Evolutionary conservation across 1,139 yeast species (phyloP), one percentile per base, ranked within the genome.

Genomic region (Lodderomyces theae): DNA sequence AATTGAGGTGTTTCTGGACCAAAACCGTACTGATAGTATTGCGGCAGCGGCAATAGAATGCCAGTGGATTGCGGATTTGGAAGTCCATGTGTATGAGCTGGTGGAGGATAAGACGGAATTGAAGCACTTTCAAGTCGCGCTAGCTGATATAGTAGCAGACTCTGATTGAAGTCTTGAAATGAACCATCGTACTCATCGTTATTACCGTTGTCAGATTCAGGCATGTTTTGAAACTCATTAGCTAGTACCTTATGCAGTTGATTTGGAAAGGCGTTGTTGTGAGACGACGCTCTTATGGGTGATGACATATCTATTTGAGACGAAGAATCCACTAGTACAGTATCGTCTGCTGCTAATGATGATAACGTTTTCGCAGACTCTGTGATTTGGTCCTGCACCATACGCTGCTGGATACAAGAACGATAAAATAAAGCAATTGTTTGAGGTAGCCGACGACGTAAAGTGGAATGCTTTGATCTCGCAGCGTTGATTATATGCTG

Each of bases 291-390:
- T 15, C 31, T 31, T 3, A 21, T 9, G 3, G 34, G 34, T 11
- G 34, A 31, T 12, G 34, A 19, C 15, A 31, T n/a, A 9, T 31
- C 23, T 24, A 31, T 18, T 31, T 18, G 24, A 9, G 23, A 12
- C 15, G 31, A 28, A 12, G 34, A 31, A 6, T 31, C 34, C 34
- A 31, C 23, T 18, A 15, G 34, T 31, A 31, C 19, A 11, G 34
- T 31, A 31, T 31, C 34, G 34, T 31, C 34, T 5, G 34, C 34
- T n/a, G 23, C 34, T 19, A 10, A 6, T 31, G 34, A 31, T 31
- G 24, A 19, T 19, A 24, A 28, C 4, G 31, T 15, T 28, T 15
- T 19, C 19, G 34, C 34, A 19, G 34, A 31, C 24, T 19, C 17
- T 4, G 34, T 31, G 34, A 21, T 31, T 10, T 8, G 24, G 13